A percentile compares a stretch with the other conserved stretches of the same genome.
Evolutionary conservation across 495 filamentous ascomycete species (phyloP).

Genomic region (Aspergillus coremiiformis): DNA sequence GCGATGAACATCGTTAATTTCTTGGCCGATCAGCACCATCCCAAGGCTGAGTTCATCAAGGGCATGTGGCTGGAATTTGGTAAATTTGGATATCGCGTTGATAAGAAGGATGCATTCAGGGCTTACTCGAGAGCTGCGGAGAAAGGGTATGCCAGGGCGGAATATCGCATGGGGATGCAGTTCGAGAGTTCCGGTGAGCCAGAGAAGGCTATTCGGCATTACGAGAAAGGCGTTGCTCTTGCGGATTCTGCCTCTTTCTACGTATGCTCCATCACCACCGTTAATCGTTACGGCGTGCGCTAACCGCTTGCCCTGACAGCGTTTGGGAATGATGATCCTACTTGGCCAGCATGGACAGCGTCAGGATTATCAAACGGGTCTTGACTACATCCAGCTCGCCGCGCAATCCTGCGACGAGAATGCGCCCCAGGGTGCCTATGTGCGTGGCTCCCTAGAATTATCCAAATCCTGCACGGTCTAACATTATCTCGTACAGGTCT

Average conservation of each 20-base stretch:
- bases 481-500: constrained; percentile 45
- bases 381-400: constrained; percentile 73
- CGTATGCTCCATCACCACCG: constrained; percentile 24
- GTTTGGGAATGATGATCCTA: constrained; percentile 94
- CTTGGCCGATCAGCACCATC: constrained; percentile 83
- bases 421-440: constrained; percentile 92
- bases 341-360: constrained; percentile 85
- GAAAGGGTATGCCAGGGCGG: constrained; percentile 83
- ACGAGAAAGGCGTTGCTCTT: constrained; percentile 65
- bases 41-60: constrained; percentile 88
- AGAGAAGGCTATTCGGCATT: constrained; percentile 83
- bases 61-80: constrained; percentile 98
- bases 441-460: constrained; percentile 23
- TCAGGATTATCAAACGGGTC: constrained; percentile 68
- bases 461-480: constrained; percentile 1
- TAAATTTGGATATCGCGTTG: constrained; percentile 79
- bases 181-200: constrained; percentile 90
- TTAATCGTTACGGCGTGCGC: background rate
- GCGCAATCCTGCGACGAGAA: constrained; percentile 93
- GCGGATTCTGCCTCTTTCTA: constrained; percentile 92
- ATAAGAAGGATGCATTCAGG: constrained; percentile 89
- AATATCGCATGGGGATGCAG: constrained; percentile 98
- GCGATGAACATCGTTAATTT: constrained; percentile 88
- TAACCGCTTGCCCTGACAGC: constrained; percentile 35
- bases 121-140: constrained; percentile 81